Percentiles rank a stretch among this genome's conserved stretches.
These are phyloP conservation scores for Mercurialis annua DNA, from an alignment of 345 rosid species.

Conservation along the genomic window DNA sequence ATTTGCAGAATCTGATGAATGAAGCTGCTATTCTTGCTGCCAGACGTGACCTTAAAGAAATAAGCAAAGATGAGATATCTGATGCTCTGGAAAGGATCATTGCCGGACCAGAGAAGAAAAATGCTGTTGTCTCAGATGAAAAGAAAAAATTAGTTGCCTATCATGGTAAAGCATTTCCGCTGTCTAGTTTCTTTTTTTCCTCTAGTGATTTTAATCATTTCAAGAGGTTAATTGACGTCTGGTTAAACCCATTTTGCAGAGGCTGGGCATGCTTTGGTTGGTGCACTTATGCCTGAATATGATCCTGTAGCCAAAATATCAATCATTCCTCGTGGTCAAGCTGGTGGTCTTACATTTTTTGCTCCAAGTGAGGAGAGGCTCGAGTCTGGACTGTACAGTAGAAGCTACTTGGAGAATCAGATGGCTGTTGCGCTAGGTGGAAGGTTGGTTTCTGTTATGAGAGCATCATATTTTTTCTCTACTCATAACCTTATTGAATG, in stretches of 20 bases:
- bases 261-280: slow-evolving; percentile 97
- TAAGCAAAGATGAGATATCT: slow-evolving; percentile 93
- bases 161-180: slow-evolving; percentile 49
- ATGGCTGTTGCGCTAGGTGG: slow-evolving; percentile 99
- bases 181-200: neutral
- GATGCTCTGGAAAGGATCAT: slow-evolving; percentile 98
- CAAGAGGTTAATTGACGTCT: slow-evolving; percentile 2
- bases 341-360: slow-evolving; percentile 93
- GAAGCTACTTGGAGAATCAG: slow-evolving; percentile 96
- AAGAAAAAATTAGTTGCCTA: slow-evolving; percentile 91
- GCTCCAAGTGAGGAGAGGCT: slow-evolving; percentile 98
- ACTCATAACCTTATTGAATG: no score
- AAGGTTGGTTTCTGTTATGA: slow-evolving; percentile 50
- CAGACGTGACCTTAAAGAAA: slow-evolving; percentile 94
- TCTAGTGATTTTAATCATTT: neutral
- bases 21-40: slow-evolving; percentile 99
- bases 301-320: slow-evolving; percentile 97
- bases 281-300: slow-evolving; percentile 96
- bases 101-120: slow-evolving; percentile 99
- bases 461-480: neutral
- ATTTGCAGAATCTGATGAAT: slow-evolving; percentile 93
- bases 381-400: slow-evolving; percentile 93
- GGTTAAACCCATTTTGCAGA: slow-evolving; percentile 42
- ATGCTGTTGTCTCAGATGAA: slow-evolving; percentile 90
- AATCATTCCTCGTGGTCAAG: slow-evolving; percentile 95